These are phyloP conservation scores for Candida tropicalis DNA, from an alignment of 1,139 yeast species.

Conservation along the genomic window DNA sequence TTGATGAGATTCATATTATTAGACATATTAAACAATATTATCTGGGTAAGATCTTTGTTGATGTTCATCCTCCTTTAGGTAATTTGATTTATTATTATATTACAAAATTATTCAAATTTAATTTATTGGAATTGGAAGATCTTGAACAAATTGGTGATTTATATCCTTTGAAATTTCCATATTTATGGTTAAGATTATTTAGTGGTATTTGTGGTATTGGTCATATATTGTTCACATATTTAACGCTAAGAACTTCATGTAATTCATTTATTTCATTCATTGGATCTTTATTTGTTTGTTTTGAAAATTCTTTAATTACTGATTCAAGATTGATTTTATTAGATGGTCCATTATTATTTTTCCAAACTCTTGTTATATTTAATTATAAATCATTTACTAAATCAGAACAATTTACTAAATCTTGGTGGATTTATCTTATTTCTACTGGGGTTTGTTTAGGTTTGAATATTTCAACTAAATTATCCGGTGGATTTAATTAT, in stretches of 20 bases:
- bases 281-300: constrained; percentile 47
- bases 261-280: constrained; percentile 40
- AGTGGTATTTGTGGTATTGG: constrained; percentile 45
- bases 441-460: constrained; percentile 58
- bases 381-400: constrained; percentile 40
- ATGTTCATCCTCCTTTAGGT: constrained; percentile 64
- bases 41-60: constrained; percentile 62
- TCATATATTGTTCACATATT: constrained; percentile 48
- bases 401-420: constrained; percentile 33
- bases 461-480: constrained; percentile 50
- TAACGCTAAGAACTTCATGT: constrained; percentile 49
- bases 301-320: constrained; percentile 56
- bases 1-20: constrained; percentile 80
- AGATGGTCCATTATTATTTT: constrained; percentile 54
- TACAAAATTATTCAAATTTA: constrained; percentile 42
- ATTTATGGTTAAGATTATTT: constrained; percentile 35
- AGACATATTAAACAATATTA: constrained; percentile 49
- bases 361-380: constrained; percentile 44
- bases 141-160: constrained; percentile 37
- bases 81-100: constrained; percentile 50
- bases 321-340: constrained; percentile 53
- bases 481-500: constrained; percentile 55
- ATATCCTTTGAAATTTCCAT: constrained; percentile 36
- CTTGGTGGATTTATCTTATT: constrained; percentile 49
- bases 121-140: constrained; percentile 30